Percentiles rank a stretch among this genome's conserved stretches.
Conservation (phyloP, 495 filamentous ascomycete species). For the Aspergillus cavernicola region DNA sequence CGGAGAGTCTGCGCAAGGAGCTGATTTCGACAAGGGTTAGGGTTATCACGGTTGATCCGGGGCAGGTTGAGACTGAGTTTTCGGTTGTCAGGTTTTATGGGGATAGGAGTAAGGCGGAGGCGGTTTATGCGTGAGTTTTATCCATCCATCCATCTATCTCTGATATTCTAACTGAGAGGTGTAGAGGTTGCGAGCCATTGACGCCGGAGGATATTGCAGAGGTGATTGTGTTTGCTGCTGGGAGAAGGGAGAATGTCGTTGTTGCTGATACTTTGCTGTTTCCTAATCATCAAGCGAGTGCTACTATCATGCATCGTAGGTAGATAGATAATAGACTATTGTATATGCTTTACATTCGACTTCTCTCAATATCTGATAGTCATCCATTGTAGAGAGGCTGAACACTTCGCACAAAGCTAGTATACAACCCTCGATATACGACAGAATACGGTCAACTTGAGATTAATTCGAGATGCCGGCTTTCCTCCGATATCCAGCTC, state of each 20-base stretch:
- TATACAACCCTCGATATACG: too few species aligned
- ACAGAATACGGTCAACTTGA: too few species aligned
- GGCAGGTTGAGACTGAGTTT: conserved; percentile 1
- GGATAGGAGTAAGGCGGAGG: neutral
- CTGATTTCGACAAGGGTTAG: neutral
- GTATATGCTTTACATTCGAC: too few species aligned
- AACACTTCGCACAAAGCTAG: too few species aligned
- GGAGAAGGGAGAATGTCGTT: neutral
- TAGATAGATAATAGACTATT: too few species aligned
- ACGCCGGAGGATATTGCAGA: conserved; percentile 1
- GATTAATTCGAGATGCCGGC: too few species aligned
- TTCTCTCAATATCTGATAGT: too few species aligned
- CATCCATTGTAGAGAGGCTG: too few species aligned
- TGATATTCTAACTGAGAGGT: too few species aligned
- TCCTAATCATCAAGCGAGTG: neutral
- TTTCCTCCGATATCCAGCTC: too few species aligned
- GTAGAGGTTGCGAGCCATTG: neutral
- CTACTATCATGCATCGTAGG: neutral
- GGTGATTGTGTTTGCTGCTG: neutral
- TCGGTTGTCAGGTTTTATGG: neutral
- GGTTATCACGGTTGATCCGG: neutral
- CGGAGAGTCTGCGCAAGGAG: neutral
- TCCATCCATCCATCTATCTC: neutral
- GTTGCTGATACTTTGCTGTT: neutral
- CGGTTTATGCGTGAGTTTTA: neutral